Evolutionary conservation across 345 rosid species (phyloP), one percentile per base, ranked within the genome.

Genomic region (Rhizophora mangle): DNA sequence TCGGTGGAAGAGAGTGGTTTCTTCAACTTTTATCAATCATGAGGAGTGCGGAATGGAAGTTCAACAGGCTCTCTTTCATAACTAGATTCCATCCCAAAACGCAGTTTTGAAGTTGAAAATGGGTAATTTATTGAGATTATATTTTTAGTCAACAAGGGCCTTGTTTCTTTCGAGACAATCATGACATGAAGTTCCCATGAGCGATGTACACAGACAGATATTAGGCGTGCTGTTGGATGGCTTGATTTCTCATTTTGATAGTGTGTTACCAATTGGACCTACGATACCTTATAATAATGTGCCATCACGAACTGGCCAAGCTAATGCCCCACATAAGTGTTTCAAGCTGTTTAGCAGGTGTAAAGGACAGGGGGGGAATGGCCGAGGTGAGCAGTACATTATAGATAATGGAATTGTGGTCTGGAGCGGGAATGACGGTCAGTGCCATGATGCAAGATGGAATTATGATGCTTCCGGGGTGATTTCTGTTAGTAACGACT

Each of bases 381-480:
- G 84, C 52, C 81, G 95, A 59, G 84, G 89, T 26, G 82, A 81
- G 68, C 84, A 80, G 64, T 88, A 89, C 58, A 34, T 34, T 6
- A 85, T 89, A 34, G 79, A 75, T 34, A 82, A 86, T 13, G 92
- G 90, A 26, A 80, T 91, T 47, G 88, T 87, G 20, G 96, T 89
- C 61, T 89, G 97, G 97, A 88, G 87, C 63, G 96, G 96, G 46
- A 91, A 91, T 21, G 97, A 91, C 65, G 95, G 89, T 65, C 78
- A 94, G 75, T 89, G 95, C 58, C 97, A 91, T 72, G 96, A 91
- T 77, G 82, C 96, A 21, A 82, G 93, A 72, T 91, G 92, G 93
- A 82, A 74, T 74, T 74, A 83, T 37, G 93, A 93, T 3, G 96
- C 93, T 3, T 78, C 83, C 0, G 97, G 96, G 2, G 97, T 86